These are phyloP conservation scores for Lodderomyces orthopsilosis DNA, from an alignment of 1,139 yeast species.

Conservation along the genomic window DNA sequence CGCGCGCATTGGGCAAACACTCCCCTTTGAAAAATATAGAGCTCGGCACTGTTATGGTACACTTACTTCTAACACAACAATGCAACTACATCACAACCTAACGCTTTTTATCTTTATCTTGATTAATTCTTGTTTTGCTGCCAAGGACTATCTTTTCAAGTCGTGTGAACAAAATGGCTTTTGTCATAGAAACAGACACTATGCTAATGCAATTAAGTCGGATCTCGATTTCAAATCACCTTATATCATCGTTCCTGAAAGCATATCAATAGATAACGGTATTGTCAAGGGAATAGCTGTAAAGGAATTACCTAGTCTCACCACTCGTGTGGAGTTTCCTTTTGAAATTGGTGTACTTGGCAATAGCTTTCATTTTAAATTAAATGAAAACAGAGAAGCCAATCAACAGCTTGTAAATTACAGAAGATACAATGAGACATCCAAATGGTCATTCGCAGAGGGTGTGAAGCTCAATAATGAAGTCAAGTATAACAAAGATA, in stretches of 20 bases:
- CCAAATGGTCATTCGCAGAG: slow-evolving; percentile 52
- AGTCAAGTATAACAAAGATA: not conserved
- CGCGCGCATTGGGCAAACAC: too few relatives aligned
- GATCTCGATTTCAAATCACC: slow-evolving; percentile 28
- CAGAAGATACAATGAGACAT: slow-evolving; percentile 59
- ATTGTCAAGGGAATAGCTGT: slow-evolving; percentile 37
- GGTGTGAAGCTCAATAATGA: slow-evolving; percentile 7
- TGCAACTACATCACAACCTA: not conserved
- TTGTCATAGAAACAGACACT: slow-evolving; percentile 77
- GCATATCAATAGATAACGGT: slow-evolving; percentile 17
- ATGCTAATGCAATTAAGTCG: slow-evolving; percentile 37
- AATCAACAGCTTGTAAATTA: slow-evolving; percentile 22
- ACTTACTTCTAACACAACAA: not conserved
- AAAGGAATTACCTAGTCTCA: slow-evolving; percentile 33
- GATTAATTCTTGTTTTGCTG: slow-evolving; percentile 32
- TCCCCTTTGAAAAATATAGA: not conserved
- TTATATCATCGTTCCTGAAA: slow-evolving; percentile 48
- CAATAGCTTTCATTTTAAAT: slow-evolving; percentile 29
- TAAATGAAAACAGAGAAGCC: slow-evolving; percentile 52
- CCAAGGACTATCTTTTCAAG: slow-evolving; percentile 71
- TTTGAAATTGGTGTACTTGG: slow-evolving; percentile 55
- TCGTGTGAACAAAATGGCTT: slow-evolving; percentile 82
- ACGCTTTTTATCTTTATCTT: not conserved
- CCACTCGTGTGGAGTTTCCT: slow-evolving; percentile 38
- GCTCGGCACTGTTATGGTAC: not conserved